A percentile compares a stretch with the other conserved stretches of the same genome.
Conservation (phyloP, 768 basidiomycete species). For the Leccinum uliginosum region DNA sequence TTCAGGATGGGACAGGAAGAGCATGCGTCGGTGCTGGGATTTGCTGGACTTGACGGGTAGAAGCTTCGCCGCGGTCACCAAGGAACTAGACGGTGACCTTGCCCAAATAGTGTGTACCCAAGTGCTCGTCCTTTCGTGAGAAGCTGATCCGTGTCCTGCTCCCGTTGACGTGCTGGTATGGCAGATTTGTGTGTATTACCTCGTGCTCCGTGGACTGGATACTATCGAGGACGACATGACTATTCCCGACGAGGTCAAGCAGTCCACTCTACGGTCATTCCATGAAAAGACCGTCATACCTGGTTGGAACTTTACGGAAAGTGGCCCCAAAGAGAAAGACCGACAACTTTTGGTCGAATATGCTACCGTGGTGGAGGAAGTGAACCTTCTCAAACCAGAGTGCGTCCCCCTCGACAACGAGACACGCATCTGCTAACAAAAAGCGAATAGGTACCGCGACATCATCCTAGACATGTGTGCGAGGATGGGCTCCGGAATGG, state of each 20-base stretch:
- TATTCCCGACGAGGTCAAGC: constrained; percentile 79
- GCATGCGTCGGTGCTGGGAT: constrained; percentile 88
- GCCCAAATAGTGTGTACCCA: constrained; percentile 72
- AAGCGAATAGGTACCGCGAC: constrained; percentile 47
- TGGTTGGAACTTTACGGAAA: constrained; percentile 83
- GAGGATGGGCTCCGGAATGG: constrained; percentile 95
- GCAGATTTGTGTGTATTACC: constrained; percentile 92
- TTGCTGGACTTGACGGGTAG: constrained; percentile 85
- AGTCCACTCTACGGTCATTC: constrained; percentile 78
- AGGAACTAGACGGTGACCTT: constrained; percentile 90
- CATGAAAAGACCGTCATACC: constrained; percentile 73
- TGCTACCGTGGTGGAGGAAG: constrained; percentile 73
- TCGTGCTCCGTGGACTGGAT: constrained; percentile 90
- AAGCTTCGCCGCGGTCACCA: constrained; percentile 89
- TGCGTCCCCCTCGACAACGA: constrained; percentile 24
- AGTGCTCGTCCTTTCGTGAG: neutral
- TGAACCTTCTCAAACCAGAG: constrained; percentile 62
- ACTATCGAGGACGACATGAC: constrained; percentile 99
- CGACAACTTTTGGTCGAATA: constrained; percentile 81
- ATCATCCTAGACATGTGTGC: constrained; percentile 78
- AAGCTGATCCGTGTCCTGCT: no score
- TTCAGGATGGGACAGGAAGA: constrained; percentile 80
- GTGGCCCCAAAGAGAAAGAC: constrained; percentile 86
- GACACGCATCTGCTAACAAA: no score
- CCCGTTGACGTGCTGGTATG: constrained; percentile 1